Evolutionary conservation across 495 filamentous ascomycete genomes (phyloP).

Genomic region (Xeromyces bisporus): DNA sequence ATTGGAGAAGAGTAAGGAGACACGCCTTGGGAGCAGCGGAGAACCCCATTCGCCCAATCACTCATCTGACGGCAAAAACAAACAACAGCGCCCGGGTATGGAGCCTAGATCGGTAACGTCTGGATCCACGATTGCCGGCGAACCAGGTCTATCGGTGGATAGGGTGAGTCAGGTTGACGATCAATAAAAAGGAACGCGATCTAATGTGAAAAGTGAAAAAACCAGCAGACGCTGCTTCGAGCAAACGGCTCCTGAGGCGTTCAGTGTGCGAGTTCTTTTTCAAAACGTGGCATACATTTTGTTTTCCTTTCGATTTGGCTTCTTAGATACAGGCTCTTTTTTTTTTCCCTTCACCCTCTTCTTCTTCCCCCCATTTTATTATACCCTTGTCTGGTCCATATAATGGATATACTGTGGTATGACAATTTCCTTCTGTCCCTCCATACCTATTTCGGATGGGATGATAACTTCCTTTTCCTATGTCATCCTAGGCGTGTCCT

Average conservation of each 20-base stretch:
- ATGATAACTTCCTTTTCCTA: too few relatives aligned
- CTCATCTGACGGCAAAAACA: conserved; percentile 12
- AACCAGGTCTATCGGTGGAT: conserved; percentile 51
- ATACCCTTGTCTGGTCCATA: too few relatives aligned
- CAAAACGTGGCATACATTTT: too few relatives aligned
- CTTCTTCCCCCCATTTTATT: too few relatives aligned
- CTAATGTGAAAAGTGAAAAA: conserved; percentile 1
- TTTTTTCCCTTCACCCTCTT: too few relatives aligned
- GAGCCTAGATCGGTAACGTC: conserved; percentile 40
- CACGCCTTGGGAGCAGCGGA: conserved; percentile 37
- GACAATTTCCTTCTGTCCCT: too few relatives aligned
- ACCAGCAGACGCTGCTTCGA: conserved; percentile 18
- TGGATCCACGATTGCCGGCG: conserved; percentile 35
- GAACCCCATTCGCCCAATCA: conserved; percentile 28
- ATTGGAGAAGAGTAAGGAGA: conserved; percentile 52
- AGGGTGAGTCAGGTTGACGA: conserved; percentile 38
- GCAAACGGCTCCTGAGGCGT: conserved; percentile 23
- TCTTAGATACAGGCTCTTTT: too few relatives aligned
- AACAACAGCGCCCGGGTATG: conserved; percentile 26
- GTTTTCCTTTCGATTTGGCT: too few relatives aligned
- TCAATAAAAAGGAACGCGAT: not conserved
- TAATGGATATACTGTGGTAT: too few relatives aligned
- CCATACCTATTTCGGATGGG: too few relatives aligned
- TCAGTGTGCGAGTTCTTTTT: not conserved
- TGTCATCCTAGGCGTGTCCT: too few relatives aligned